Evolutionary conservation across 1,284 basidiomycete species (phyloP).

Genomic region (Ceratobasidium sp.): DNA sequence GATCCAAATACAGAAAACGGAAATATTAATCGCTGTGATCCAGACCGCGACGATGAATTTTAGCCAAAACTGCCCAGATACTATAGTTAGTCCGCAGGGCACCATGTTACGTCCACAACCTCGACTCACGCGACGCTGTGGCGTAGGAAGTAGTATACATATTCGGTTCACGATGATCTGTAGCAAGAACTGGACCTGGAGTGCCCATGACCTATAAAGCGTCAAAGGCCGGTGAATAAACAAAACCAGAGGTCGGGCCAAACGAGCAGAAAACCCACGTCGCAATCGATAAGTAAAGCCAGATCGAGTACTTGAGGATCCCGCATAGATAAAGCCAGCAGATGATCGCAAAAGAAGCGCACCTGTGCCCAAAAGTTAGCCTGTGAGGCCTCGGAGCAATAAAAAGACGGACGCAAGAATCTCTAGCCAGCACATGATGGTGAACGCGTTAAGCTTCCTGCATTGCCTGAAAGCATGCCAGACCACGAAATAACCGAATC

Average conservation of each 20-base stretch:
- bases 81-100: too few species aligned
- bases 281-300: conserved; percentile 48
- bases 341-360: conserved; percentile 45
- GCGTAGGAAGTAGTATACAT: conserved; percentile 40
- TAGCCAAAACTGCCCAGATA: conserved; percentile 40
- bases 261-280: conserved; percentile 35
- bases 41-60: conserved; percentile 48
- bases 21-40: conserved; percentile 49
- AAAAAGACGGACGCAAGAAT: conserved; percentile 23
- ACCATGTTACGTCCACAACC: too few species aligned
- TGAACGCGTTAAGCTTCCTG: conserved; percentile 33
- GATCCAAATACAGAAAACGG: conserved; percentile 51
- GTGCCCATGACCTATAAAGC: conserved; percentile 29
- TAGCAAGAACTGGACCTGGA: conserved; percentile 50
- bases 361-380: neutral
- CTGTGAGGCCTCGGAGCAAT: too few species aligned
- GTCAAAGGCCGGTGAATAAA: neutral
- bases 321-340: conserved; percentile 50
- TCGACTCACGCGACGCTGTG: neutral
- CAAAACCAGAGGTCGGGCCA: too few species aligned
- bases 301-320: conserved; percentile 46
- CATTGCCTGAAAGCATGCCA: conserved; percentile 39
- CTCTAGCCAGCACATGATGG: conserved; percentile 40
- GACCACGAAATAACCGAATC: conserved; percentile 39
- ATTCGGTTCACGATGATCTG: conserved; percentile 51